Evolutionary conservation across 2,329 filamentous ascomycete species (phyloP), one percentile per base, ranked within the genome.

Genomic region (Malbranchea cinnamomea): DNA sequence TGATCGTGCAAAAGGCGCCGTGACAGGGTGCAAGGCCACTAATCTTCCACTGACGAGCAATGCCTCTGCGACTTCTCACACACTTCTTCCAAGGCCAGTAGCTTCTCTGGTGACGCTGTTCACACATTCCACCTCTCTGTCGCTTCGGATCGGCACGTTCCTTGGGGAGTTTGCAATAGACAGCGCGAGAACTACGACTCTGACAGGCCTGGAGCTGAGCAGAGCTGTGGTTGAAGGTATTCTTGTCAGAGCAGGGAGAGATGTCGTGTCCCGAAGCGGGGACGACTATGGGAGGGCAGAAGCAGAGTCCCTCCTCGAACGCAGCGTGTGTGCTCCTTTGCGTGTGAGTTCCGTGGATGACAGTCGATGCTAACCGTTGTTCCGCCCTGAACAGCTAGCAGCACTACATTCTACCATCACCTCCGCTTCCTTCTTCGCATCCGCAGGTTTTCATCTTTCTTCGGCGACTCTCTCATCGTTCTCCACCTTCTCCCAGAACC

Each of bases 341-440:
- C 9, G 8, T 15, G 9, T 22, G 21, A 9, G n/a, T 35, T 8
- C 23, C n/a, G n/a, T n/a, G n/a, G n/a, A n/a, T n/a, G n/a, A n/a
- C n/a, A n/a, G n/a, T n/a, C 16, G 14, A n/a, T 25, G 23, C 28
- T 44, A 13, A 42, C 28, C 29, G 14, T 16, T 21, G 23, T 12
- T 19, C 9, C 13, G 10, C 14, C 27, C 21, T 23, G n/a, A 42
- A 42, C 37, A 62, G 59, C 44, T 63, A 31, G 53, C 52, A 23
- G 47, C 48, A 6, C 40, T 63, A 19, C 58, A 63, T 42, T 52
- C 48, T 10, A 58, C 57, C 4, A 51, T 63, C 28, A 62, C 57
- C 14, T 59, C 56, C 9, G 55, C 56, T 23, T 62, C 59, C 2
- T 61, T 63, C 40, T 55, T 62, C 28, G 58, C 57, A 2, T 59